Base-by-base conservation (phyloP, 2,329 filamentous ascomycete genomes). In the Aureobasidium sp. region DNA sequence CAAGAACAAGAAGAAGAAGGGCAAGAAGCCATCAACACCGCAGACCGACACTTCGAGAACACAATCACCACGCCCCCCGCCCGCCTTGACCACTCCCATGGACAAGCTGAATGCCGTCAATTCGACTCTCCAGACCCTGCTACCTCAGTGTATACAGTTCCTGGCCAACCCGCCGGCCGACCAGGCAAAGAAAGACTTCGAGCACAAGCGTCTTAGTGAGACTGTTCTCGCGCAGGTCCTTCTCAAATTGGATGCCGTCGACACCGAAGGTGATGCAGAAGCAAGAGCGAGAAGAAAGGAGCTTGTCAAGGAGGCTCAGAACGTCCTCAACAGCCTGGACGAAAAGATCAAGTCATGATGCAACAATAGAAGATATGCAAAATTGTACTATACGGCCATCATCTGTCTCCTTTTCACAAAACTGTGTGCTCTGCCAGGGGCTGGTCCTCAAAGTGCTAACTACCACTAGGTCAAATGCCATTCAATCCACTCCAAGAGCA, bases 191-290 rank as follows among this genome's bases (percentile, higher is more conserved):
- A 79, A 83, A 55, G 82, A 83, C 15, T 89, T 91, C 37, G 88
- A 92, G 70, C 87, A 93, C 72, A 86, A 87, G 71, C 87, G 83
- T 71, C 73, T 94, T 20, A 86, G 84, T 4, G 90, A 94, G 77
- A 89, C 87, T 5, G 82, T 91, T 42, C 79, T 94, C 79, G 84
- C 87, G 65, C 87, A 91, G 68, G 84, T 91, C 2, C 70, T 93
- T 41, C 75, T 94, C 66, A 93, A 92, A 76, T 74, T 91, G 42
- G 90, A 94, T 71, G 86, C 82, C 25, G 84, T 93, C 2, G 88
- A 93, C 67, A 87, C 86, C 0, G 86, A 87, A 52, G 88, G 88
- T 5, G 84, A 89, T 66, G 72, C 77, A 11, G 84, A 87, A 14
- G 84, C 88, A 29, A 80, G 89, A 65, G 75, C 80, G 14, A 83